phyloP scores from a whole-genome alignment of 2,329 filamentous ascomycete genomes.

The Penicillium sp. region DNA sequence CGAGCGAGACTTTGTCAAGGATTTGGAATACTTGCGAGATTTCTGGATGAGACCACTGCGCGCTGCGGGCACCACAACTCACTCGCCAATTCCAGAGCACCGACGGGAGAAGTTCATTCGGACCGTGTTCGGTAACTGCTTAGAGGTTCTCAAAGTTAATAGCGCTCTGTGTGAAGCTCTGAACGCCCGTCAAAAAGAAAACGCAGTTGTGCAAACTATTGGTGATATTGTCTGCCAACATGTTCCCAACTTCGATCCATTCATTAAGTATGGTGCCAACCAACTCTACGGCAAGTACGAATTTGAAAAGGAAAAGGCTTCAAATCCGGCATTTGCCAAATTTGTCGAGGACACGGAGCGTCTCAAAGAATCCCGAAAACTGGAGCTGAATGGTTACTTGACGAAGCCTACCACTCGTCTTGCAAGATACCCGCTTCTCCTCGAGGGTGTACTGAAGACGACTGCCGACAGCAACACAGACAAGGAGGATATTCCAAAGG shows the following conservation, averaged over 20 bases:
- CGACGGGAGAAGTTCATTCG: constrained; percentile 87
- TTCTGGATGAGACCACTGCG: constrained; percentile 97
- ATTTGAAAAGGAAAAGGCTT: constrained; percentile 91
- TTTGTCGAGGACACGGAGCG: constrained; percentile 97
- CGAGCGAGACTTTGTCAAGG: constrained; percentile 97
- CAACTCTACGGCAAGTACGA: constrained; percentile 97
- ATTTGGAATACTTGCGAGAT: constrained; percentile 93
- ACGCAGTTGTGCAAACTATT: constrained; percentile 82
- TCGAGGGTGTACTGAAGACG: constrained; percentile 90
- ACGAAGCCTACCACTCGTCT: constrained; percentile 96
- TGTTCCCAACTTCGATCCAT: constrained; percentile 89
- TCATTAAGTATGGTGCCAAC: constrained; percentile 93
- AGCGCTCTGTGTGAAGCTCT: constrained; percentile 83
- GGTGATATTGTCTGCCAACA: constrained; percentile 94
- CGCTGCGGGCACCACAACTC: constrained; percentile 62
- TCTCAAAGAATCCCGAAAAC: constrained; percentile 91
- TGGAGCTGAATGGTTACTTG: constrained; percentile 95
- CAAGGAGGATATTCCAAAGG: constrained; percentile 87
- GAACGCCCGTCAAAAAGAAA: constrained; percentile 86
- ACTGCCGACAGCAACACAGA: constrained; percentile 88
- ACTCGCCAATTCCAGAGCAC: constrained; percentile 84
- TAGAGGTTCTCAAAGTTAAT: constrained; percentile 92
- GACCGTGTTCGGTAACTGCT: constrained; percentile 93
- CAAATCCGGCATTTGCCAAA: constrained; percentile 79
- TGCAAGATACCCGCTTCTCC: constrained; percentile 85